Base-by-base conservation (phyloP, 805 yeast species). In the Zygosaccharomyces bisporus region DNA sequence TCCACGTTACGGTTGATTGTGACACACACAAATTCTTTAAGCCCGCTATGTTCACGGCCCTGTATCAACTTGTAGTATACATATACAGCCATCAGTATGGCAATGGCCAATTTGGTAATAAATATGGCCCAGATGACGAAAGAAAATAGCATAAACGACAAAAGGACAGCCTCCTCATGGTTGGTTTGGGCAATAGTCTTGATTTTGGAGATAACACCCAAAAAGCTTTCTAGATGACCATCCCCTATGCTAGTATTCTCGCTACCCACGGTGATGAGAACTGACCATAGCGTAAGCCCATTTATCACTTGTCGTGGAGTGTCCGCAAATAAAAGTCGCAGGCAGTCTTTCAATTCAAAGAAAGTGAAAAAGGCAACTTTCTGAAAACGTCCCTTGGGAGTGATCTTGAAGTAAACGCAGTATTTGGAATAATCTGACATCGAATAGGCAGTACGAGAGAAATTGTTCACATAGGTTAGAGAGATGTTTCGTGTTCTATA, bases 221-320 rank as follows among this genome's bases (percentile, higher is more conserved):
- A 43, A 18, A 61, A 53, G 4, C 58, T 47, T 31, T 60, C 56
- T 39, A 60, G 43, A 25, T 37, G 32, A 4, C 40, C 40, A 20
- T 70, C 55, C 3, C 53, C 60, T 20, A 68, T 53, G 41, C 72
- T 62, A 18, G 45, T 37, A 24, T 45, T 46, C 20, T 55, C 52
- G 27, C 60, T 59, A 25, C 25, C 20, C 13, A 66, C 54, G 10
- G 73, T 57, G 2, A 61, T 48, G 14, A 75, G 57, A 4, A 75
- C 77, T 2, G 80, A 73, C 65, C 73, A 76, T 16, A 83, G 66
- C 0, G 96, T 86, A 53, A 85, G 68, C 20, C 89, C 84, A 58
- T 88, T 88, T 50, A 88, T 76, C 1, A 86, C 81, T 64, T 88
- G 96, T 64, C 96, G 78, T 18, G 96, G 96, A 13, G 89, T 74